Percentiles rank a stretch among this genome's conserved stretches.
phyloP scores from a whole-genome alignment of 2,329 filamentous ascomycete genomes.

The Falciphora oryzae region DNA sequence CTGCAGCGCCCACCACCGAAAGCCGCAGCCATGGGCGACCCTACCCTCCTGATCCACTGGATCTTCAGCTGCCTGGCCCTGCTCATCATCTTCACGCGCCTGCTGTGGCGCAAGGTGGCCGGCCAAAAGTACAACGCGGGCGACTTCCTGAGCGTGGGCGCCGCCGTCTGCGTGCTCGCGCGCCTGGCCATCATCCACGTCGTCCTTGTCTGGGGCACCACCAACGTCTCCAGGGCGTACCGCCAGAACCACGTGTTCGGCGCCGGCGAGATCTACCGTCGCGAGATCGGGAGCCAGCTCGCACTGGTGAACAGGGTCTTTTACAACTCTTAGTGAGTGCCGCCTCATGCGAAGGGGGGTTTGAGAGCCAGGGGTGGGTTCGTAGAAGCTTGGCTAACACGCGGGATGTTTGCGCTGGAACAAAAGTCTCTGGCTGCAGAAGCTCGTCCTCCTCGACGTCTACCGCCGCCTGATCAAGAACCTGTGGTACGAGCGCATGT shows the following conservation, averaged over 20 bases:
- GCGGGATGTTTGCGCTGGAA: no score
- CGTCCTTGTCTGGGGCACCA: slow-evolving; percentile 4
- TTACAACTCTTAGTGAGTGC: slow-evolving; percentile 8
- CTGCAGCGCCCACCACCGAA: no score
- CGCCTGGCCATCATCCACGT: slow-evolving; percentile 4
- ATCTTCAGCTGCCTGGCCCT: slow-evolving; percentile 1
- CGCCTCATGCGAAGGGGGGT: no score
- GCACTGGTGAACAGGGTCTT: slow-evolving; percentile 4
- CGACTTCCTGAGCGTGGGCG: slow-evolving; percentile 8
- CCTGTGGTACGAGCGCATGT: not conserved
- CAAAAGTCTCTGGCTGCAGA: slow-evolving; percentile 7
- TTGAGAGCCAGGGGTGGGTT: no score
- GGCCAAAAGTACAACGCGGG: not conserved
- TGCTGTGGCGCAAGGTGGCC: not conserved
- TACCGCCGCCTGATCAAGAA: slow-evolving; percentile 7
- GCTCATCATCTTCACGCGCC: slow-evolving; percentile 1
- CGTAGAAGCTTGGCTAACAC: no score
- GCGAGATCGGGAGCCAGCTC: slow-evolving; percentile 4
- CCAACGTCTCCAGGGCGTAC: not conserved
- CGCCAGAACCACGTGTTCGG: not conserved
- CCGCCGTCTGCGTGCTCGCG: not conserved
- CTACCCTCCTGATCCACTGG: slow-evolving; percentile 6
- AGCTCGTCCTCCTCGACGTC: slow-evolving; percentile 10
- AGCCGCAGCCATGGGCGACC: not conserved
- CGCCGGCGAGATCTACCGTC: not conserved